Base-by-base conservation (phyloP, 768 basidiomycete genomes). In the Mycena maculata region DNA sequence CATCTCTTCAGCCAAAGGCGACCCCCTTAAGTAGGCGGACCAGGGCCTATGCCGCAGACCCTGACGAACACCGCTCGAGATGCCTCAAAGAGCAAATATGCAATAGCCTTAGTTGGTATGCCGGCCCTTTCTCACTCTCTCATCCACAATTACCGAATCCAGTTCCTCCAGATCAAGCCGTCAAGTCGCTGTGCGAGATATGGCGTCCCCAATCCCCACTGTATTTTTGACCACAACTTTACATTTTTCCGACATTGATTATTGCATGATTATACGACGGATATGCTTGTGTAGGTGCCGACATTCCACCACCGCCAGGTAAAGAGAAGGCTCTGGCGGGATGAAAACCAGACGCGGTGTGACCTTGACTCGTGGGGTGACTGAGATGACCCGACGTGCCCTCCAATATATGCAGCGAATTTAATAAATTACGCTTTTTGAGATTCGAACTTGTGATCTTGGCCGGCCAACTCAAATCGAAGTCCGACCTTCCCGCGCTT, bases 181-280 rank as follows among this genome's bases (percentile, higher is more conserved):
- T 93, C 65, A 91, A 89, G 73, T 89, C 88, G 4, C 77, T 94
- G 59, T 88, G 86, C 74, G 92, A 94, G 70, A 91, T 92, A 78
- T 94, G 93, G 93, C 89, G 84, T 39, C 88, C 89, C 2, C 88
- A 93, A 90, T 94, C 28, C 92, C 93, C 1, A 52, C 74, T 27
- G 84, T 85, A 18, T 93, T 88, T 75, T 70, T 84, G 63, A 78
- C 82, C n/a, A n/a, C n/a, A n/a, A n/a, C n/a, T n/a, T n/a, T n/a
- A n/a, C n/a, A n/a, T n/a, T n/a, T n/a, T n/a, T n/a, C n/a, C n/a
- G n/a, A n/a, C n/a, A n/a, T n/a, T n/a, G n/a, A n/a, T n/a, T n/a
- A n/a, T n/a, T n/a, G n/a, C n/a, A n/a, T n/a, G n/a, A n/a, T n/a
- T n/a, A n/a, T n/a, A n/a, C n/a, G n/a, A n/a, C n/a, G n/a, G n/a